phyloP scores from a whole-genome alignment of 352 stramenopile species.

The Phytophthora vignae region DNA sequence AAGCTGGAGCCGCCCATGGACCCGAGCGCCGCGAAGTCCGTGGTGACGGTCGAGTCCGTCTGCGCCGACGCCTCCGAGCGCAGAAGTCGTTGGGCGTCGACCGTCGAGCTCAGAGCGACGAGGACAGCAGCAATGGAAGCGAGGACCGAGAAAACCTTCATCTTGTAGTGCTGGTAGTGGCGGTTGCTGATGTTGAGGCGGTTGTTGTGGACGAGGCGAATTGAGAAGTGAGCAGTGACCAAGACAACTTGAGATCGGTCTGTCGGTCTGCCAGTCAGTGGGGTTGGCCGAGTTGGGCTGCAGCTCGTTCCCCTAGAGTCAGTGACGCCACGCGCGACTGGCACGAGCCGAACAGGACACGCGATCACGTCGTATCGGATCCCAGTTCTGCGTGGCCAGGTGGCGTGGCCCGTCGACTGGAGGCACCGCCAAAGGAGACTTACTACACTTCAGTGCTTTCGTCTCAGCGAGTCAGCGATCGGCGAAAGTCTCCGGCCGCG shows the following conservation, averaged over 20 bases:
- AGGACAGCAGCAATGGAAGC: conserved; percentile 6
- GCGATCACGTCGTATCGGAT: conserved; percentile 17
- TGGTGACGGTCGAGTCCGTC: conserved; percentile 25
- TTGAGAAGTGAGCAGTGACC: conserved; percentile 12
- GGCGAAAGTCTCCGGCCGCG: conserved; percentile 9
- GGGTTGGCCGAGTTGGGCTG: background rate
- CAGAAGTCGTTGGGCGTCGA: conserved; percentile 29
- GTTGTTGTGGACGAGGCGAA: conserved; percentile 12
- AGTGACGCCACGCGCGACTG: conserved; percentile 6
- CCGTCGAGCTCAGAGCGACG: conserved; percentile 13
- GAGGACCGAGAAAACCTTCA: conserved; percentile 30
- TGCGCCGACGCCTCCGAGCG: conserved; percentile 25
- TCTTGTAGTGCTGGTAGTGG: background rate
- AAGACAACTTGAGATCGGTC: background rate
- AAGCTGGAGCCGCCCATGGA: conserved; percentile 18
- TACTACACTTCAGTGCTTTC: background rate
- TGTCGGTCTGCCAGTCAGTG: background rate
- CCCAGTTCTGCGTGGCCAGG: conserved; percentile 11
- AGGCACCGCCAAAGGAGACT: background rate
- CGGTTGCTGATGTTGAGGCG: background rate
- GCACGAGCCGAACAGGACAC: conserved; percentile 8
- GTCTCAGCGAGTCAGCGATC: conserved; percentile 7
- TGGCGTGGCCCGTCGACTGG: conserved; percentile 21
- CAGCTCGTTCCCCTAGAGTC: background rate
- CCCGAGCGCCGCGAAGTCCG: conserved; percentile 19